Evolutionary conservation across 2,329 filamentous ascomycete species (phyloP), one percentile per base, ranked within the genome.

Genomic region (Colletotrichum scovillei): DNA sequence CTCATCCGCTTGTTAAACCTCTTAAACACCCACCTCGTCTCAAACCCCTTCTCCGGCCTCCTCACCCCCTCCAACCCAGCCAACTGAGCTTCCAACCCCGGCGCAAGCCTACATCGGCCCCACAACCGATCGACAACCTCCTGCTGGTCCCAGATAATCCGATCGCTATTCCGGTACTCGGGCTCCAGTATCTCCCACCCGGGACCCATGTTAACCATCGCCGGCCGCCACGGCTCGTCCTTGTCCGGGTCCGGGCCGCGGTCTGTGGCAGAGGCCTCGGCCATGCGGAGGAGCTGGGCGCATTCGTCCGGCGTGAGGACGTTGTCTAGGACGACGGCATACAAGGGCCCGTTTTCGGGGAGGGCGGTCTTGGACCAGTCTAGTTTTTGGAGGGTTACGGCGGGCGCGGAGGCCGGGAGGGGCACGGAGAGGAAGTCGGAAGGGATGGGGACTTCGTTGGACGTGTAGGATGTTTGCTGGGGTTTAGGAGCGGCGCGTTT

Each of bases 81-180:
- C 28, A 90, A 76, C 63, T 82, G 76, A 42, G 86, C 83, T 19
- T 75, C 76, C 38, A 90, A 76, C 1, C 85, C 85, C 2, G 84
- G 80, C 11, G 84, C 79, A 62, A 79, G 75, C 76, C 79, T 60
- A 80, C 92, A 88, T 11, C 94, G 87, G 53, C 83, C 84, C 88
- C 92, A 92, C 0, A 97, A 77, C 26, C 89, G 88, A 28, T 89
- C 86, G 0, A 90, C 91, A 1, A 96, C 76, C 1, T 89, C 88
- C 62, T 87, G 84, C 16, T 88, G 82, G 78, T 97, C 93, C 89
- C 91, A 94, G 76, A 97, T 92, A 75, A 96, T 94, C 3, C 94
- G 88, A n/a, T 92, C 92, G 77, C 92, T 92, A 74, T 93, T 92
- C 19, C 94, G 87, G 62, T 90, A 89, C 9, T 90, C 87, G 1